phyloP scores from a whole-genome alignment of 148 eudicot species.

The Vaccinium vitisidaea region DNA sequence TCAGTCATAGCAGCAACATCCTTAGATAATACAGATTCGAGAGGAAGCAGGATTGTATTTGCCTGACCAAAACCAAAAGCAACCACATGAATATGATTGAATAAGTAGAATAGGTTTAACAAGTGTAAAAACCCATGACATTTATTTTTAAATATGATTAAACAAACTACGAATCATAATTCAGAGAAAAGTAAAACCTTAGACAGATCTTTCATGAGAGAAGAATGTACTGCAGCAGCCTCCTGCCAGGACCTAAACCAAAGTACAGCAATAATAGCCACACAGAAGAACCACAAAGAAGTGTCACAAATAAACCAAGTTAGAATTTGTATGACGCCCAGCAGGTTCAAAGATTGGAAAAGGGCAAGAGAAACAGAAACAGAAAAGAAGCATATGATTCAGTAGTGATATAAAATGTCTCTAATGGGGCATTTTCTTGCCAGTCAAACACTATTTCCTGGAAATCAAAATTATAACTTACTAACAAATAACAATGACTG shows the following conservation, averaged over 20 bases:
- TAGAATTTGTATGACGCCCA: not conserved
- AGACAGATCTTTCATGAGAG: slow-evolving; percentile 75
- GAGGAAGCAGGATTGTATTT: slow-evolving; percentile 75
- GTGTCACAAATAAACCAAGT: not conserved
- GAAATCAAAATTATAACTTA: not conserved
- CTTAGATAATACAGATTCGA: slow-evolving; percentile 81
- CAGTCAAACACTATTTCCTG: not conserved
- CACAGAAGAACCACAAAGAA: no score
- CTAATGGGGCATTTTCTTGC: not conserved
- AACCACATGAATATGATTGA: slow-evolving; percentile 6
- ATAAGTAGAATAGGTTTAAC: not conserved
- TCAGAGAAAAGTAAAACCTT: slow-evolving; percentile 51
- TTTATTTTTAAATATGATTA: not conserved
- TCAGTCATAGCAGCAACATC: slow-evolving; percentile 96
- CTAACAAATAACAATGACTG: not conserved
- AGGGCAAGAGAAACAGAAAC: not conserved
- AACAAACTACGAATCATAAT: not conserved
- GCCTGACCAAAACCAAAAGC: slow-evolving; percentile 50
- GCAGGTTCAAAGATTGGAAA: not conserved
- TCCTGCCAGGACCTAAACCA: slow-evolving; percentile 79
- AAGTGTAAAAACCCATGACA: not conserved
- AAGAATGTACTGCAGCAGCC: slow-evolving; percentile 77
- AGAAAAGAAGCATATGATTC: not conserved
- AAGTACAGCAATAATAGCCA: slow-evolving; percentile 1
- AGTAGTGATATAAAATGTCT: not conserved